These are phyloP conservation scores for Kuraishia floccosa DNA, from an alignment of 805 yeast species.

Conservation along the genomic window DNA sequence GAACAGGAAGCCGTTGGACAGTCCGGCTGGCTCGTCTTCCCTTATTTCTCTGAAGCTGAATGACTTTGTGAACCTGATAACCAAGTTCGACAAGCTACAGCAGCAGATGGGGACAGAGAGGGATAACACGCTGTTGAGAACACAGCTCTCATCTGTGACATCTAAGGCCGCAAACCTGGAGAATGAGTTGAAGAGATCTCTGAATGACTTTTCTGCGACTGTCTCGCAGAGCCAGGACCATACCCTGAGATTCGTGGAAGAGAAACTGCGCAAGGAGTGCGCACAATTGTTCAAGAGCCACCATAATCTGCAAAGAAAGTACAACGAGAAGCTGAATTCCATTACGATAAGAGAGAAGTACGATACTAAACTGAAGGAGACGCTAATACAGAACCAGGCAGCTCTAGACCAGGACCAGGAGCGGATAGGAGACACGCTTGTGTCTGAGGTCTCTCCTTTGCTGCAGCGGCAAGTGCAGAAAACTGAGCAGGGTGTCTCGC, in stretches of 20 bases:
- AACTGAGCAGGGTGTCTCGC: slow-evolving; percentile 18
- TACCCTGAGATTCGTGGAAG: slow-evolving; percentile 25
- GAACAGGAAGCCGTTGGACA: no score
- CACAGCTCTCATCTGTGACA: slow-evolving; percentile 15
- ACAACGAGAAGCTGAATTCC: slow-evolving; percentile 35
- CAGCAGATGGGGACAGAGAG: slow-evolving; percentile 40
- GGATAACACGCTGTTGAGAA: slow-evolving; percentile 28
- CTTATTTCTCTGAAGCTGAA: slow-evolving; percentile 27
- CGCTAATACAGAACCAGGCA: slow-evolving; percentile 1
- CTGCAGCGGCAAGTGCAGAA: slow-evolving; percentile 16
- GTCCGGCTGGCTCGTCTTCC: slow-evolving; percentile 8
- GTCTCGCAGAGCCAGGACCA: not conserved
- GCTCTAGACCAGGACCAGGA: slow-evolving; percentile 4
- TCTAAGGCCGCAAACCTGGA: slow-evolving; percentile 8
- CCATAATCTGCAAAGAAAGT: slow-evolving; percentile 28
- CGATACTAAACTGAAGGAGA: slow-evolving; percentile 7
- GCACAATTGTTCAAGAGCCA: slow-evolving; percentile 35
- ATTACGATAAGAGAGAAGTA: slow-evolving; percentile 19
- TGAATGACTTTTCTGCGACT: slow-evolving; percentile 6
- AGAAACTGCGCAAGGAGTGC: slow-evolving; percentile 47
- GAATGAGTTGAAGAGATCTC: slow-evolving; percentile 6
- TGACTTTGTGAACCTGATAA: slow-evolving; percentile 35
- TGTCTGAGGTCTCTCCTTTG: slow-evolving; percentile 9
- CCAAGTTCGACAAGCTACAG: slow-evolving; percentile 35
- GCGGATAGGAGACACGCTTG: no score